Base-by-base conservation (phyloP, 345 rosid genomes). In the Balakata baccata region DNA sequence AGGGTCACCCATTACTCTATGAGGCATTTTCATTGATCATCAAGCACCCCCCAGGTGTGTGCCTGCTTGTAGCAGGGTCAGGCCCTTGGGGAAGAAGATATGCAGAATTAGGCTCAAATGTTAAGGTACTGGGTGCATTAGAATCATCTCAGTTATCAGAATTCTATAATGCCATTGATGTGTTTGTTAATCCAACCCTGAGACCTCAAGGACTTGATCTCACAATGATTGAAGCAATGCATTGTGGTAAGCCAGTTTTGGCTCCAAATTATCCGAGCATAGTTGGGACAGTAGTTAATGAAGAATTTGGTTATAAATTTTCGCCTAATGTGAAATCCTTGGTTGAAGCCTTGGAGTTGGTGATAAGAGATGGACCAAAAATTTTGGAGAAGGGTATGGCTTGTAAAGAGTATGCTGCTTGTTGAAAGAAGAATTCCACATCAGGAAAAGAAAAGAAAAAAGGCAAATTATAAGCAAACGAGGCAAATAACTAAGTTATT, bases 21-120 rank as follows among this genome's bases (percentile, higher is more conserved):
- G 86, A 90, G 80, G 90, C 92, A 22, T 84, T 92, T 49, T 81
- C 86, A 1, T 49, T 68, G 71, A 75, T 90, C 61, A 53, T 59
- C 7, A 79, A 74, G 75, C 68, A 45, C 6, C 70, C 85, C 69
- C 86, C 88, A 0, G 78, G 78, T 45, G 85, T 87, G 2, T 84
- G 60, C 47, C 74, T 88, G 3, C 79, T 92, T 9, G 94, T 92
- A 7, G 92, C 90, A 20, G 98, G 92, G 11, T 82, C 91, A 34
- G 98, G 96, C 50, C 96, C 92, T 17, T 88, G 96, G 93, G 89
- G 83, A 0, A 80, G 77, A 76, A 85, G 90, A 67, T 89, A 89
- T 50, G 73, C 80, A 5, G 87, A 89, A 18, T 69, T 87, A 63
- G 96, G 96, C 17, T 56, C 72, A 22, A 80, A 80, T 39, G 94